phyloP scores from a whole-genome alignment of 805 yeast genomes.

The Blastobotrys terrestris region DNA sequence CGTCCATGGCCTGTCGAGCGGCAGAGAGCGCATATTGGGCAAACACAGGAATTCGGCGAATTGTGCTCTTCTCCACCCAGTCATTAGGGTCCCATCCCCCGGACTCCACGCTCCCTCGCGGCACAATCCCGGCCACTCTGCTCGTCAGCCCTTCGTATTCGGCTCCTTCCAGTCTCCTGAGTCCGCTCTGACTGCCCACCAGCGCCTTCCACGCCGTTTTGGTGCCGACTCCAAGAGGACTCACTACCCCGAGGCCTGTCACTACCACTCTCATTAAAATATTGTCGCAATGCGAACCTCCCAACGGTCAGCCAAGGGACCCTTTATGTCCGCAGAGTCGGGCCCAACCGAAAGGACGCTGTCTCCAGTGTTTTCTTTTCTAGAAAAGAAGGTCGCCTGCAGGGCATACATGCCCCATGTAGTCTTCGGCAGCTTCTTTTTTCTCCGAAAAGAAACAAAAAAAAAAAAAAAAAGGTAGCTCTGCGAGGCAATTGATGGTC shows the following conservation, averaged over 20 bases:
- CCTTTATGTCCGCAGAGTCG: no score
- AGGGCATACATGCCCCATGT: no score
- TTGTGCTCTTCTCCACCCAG: slow-evolving; percentile 44
- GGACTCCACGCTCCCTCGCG: slow-evolving; percentile 39
- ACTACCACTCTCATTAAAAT: slow-evolving; percentile 74
- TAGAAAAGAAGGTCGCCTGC: no score
- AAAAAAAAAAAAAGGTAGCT: no score
- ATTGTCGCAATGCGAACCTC: background rate
- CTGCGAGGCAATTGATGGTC: no score
- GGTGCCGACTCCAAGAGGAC: slow-evolving; percentile 73
- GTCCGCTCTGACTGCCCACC: slow-evolving; percentile 31
- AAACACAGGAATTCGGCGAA: slow-evolving; percentile 61
- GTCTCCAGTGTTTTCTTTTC: background rate
- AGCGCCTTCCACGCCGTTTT: slow-evolving; percentile 31
- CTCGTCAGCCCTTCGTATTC: slow-evolving; percentile 56
- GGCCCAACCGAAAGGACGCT: background rate
- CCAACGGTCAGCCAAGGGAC: no score
- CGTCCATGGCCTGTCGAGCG: slow-evolving; percentile 66
- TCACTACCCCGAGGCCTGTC: slow-evolving; percentile 82
- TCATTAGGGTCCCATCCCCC: slow-evolving; percentile 49
- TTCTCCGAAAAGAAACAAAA: no score
- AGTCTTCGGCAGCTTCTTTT: no score
- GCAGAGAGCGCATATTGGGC: slow-evolving; percentile 77
- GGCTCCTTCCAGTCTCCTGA: slow-evolving; percentile 37
- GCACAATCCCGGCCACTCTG: slow-evolving; percentile 71